phyloP scores from a whole-genome alignment of 1,284 basidiomycete species.

The Sphaerobolus stellatus region DNA sequence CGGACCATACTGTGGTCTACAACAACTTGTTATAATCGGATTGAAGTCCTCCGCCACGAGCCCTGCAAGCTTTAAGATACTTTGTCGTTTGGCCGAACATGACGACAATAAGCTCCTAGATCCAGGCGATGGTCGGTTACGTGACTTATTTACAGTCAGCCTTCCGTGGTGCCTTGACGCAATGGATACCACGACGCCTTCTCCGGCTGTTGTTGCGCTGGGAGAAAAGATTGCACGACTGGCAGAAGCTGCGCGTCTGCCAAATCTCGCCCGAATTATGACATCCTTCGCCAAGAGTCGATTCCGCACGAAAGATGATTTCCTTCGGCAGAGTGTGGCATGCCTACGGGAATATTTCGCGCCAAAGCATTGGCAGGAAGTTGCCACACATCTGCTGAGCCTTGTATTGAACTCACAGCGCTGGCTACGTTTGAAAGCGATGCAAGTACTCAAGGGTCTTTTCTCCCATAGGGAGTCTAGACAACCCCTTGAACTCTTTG shows the following conservation, averaged over 20 bases:
- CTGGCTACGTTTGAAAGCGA: slow-evolving; percentile 80
- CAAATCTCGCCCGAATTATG: slow-evolving; percentile 83
- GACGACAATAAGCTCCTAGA: slow-evolving; percentile 73
- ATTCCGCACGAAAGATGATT: slow-evolving; percentile 92
- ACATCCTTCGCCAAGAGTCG: slow-evolving; percentile 84
- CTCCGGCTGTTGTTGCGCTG: slow-evolving; percentile 57
- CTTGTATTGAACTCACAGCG: slow-evolving; percentile 82
- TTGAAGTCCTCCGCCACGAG: slow-evolving; percentile 79
- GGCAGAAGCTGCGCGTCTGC: slow-evolving; percentile 70
- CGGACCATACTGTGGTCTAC: slow-evolving; percentile 61
- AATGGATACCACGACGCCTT: slow-evolving; percentile 56
- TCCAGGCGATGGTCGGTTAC: slow-evolving; percentile 66
- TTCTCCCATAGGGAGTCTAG: slow-evolving; percentile 84
- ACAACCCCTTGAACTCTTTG: slow-evolving; percentile 69
- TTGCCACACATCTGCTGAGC: slow-evolving; percentile 81
- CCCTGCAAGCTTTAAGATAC: slow-evolving; percentile 64
- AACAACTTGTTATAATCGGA: slow-evolving; percentile 76
- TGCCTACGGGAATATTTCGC: slow-evolving; percentile 84
- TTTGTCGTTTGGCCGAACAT: slow-evolving; percentile 66
- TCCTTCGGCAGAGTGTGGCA: slow-evolving; percentile 85
- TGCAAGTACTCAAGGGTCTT: slow-evolving; percentile 87
- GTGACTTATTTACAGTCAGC: slow-evolving; percentile 80
- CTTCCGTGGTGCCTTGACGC: slow-evolving; percentile 90
- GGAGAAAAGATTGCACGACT: slow-evolving; percentile 74
- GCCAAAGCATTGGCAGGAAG: slow-evolving; percentile 65